phyloP scores from a whole-genome alignment of 441 rosid genomes.

The Cnidoscolus chayamansa region DNA sequence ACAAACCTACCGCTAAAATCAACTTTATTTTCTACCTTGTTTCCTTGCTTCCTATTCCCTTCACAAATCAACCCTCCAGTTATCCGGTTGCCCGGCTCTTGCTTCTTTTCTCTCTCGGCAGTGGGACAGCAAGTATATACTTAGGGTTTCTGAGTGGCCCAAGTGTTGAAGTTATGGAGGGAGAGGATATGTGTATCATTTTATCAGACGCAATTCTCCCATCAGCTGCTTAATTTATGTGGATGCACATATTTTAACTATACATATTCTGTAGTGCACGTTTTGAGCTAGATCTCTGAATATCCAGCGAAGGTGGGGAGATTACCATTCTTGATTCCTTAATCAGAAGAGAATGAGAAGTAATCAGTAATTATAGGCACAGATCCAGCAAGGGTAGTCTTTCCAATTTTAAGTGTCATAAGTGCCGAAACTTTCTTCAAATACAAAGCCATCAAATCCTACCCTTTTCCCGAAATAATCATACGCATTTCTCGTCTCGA shows the following conservation, averaged over 20 bases:
- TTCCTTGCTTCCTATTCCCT: slow-evolving; percentile 12
- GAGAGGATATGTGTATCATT: neutral
- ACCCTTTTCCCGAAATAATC: neutral
- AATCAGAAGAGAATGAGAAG: slow-evolving; percentile 4
- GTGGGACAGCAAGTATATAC: too few species aligned
- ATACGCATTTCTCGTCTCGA: neutral
- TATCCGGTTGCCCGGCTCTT: neutral
- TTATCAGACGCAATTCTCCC: slow-evolving; percentile 2
- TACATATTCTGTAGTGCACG: slow-evolving; percentile 3
- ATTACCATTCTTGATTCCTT: slow-evolving; percentile 7
- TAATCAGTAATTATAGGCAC: slow-evolving; percentile 17
- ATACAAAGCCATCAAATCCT: neutral
- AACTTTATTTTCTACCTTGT: slow-evolving; percentile 16
- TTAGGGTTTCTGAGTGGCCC: neutral
- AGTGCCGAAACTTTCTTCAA: neutral
- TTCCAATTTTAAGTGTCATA: neutral
- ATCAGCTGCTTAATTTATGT: slow-evolving; percentile 20
- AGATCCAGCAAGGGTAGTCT: slow-evolving; percentile 26
- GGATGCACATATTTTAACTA: neutral
- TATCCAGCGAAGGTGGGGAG: neutral
- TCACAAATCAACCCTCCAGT: neutral
- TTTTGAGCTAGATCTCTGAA: slow-evolving; percentile 23
- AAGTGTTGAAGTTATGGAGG: neutral
- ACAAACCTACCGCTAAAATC: slow-evolving; percentile 16
- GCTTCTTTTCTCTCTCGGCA: neutral